Base-by-base conservation (phyloP, 1,284 basidiomycete genomes). In the Lignosus rhinocerotis region DNA sequence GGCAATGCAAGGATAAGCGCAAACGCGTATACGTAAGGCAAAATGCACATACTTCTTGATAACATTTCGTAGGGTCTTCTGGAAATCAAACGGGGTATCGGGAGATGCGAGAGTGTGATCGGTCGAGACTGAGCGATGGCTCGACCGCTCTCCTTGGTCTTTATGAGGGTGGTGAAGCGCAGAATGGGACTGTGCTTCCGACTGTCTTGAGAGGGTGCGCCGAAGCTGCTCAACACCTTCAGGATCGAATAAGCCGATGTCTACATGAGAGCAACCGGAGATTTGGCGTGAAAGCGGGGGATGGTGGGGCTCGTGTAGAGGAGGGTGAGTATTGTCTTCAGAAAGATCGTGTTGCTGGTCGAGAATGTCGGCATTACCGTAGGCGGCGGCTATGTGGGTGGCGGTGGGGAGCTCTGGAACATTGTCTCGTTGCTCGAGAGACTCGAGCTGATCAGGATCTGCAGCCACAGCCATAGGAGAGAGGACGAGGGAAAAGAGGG, bases 1-100 rank as follows among this genome's bases (percentile, higher is more conserved):
- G 47, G 34, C 51, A 32, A 48, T 32, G n/a, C 33, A 44, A 45
- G 30, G 30, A 43, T 11, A 4, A 17, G 19, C 41, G 41, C 4
- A 6, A 12, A 14, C 25, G 43, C 34, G 53, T 16, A 33, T 33
- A 11, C 4, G 19, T n/a, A 8, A 16, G 16, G 38, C 38, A 12
- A 1, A n/a, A 21, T 32, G 12, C 2, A 70, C 75, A 52, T 52
- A 82, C 80, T 75, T 77, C 61, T 72, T 70, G 49, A 78, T 66
- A 46, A 78, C 66, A 2, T 64, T 56, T 25, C 72, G 65, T 10
- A 81, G 66, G 11, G 74, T 72, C 63, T 75, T 79, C 69, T 80
- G 79, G 19, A 82, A 75, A 61, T 82, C 77, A 57, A 83, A 80
- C 2, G 74, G 73, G 1, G 72, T 74, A 2, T 76, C 73, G 4